Evolutionary conservation across 1,284 basidiomycete genomes (phyloP), one percentile per base, ranked within the genome.

Genomic region (Rhodotorula sp.): DNA sequence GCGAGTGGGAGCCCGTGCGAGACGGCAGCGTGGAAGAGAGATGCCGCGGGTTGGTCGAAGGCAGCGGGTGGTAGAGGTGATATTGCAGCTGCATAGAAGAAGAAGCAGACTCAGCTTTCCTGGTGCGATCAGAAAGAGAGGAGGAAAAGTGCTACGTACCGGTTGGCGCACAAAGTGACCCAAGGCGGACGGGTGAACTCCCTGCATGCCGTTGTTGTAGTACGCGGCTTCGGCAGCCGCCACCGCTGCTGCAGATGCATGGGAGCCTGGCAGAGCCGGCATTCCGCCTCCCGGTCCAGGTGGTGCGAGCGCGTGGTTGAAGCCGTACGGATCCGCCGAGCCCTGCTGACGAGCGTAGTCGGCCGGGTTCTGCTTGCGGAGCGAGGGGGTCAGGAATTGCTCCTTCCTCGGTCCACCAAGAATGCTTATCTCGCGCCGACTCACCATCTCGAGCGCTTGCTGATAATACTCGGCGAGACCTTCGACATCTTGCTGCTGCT

Each of bases 41-140:
- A 57, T 83, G 81, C 26, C 77, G 71, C 18, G 72, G 65, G 49
- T 72, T 63, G 19, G 73, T 71, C 10, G 80, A 72, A 3, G 81
- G 85, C 0, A 85, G 83, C 0, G 85, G 82, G 4, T 91, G 90
- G 82, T 97, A 98, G 45, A 97, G 86, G 78, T 97, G 93, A 80
- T 98, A 93, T 79, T 97, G 88, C 61, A 97, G 86, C 89, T 93
- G 78, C 34, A 18, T 10, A n/a, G 16, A 4, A 31, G 38, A 49
- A 38, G n/a, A 16, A 18, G 34, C 4, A 15, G 3, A 10, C 12
- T 61, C 60, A 54, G 28, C 6, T 3, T 26, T 2, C 12, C 6
- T 49, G 6, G 38, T 43, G 5, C 47, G 14, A 3, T n/a, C 43
- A 48, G 52, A 26, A 55, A 19, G 62, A 19, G 15, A 4, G 10